Conservation (phyloP, 1,284 basidiomycete genomes). For the Athelia psychrophila region DNA sequence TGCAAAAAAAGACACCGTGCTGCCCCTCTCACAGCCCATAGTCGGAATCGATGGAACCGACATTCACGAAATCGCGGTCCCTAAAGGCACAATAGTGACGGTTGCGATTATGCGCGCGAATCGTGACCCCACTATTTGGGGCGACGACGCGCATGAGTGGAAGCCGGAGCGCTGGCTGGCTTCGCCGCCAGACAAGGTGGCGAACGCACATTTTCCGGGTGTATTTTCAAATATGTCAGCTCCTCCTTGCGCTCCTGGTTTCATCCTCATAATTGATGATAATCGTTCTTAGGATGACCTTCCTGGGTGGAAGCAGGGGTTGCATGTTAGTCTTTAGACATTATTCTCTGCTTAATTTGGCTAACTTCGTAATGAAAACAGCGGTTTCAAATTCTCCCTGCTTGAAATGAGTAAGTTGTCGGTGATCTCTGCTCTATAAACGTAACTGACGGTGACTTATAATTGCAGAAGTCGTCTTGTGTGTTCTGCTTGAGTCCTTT, state of each 20-base stretch:
- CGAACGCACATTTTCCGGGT: constrained; percentile 26
- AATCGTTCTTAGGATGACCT: background rate
- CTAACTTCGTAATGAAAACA: constrained; percentile 9
- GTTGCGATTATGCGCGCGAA: constrained; percentile 36
- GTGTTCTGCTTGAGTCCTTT: background rate
- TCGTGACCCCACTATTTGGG: constrained; percentile 37
- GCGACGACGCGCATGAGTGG: constrained; percentile 38
- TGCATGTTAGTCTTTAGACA: constrained; percentile 33
- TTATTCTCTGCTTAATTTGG: background rate
- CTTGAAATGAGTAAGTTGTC: constrained; percentile 37
- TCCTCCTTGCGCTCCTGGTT: constrained; percentile 15
- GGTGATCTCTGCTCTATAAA: background rate
- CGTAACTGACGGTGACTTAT: background rate
- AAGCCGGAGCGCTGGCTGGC: constrained; percentile 35
- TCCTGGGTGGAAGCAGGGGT: background rate
- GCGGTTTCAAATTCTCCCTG: constrained; percentile 38
- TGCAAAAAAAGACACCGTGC: constrained; percentile 27
- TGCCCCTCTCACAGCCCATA: constrained; percentile 21
- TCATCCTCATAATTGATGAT: constrained; percentile 10
- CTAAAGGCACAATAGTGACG: constrained; percentile 36
- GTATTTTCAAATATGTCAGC: constrained; percentile 39
- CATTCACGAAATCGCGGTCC: constrained; percentile 25
- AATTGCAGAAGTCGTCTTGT: background rate
- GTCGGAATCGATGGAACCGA: constrained; percentile 9
- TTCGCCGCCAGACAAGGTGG: constrained; percentile 5